Base-by-base conservation (phyloP, 116 monocot genomes). In the Papilionanthe hybrid region DNA sequence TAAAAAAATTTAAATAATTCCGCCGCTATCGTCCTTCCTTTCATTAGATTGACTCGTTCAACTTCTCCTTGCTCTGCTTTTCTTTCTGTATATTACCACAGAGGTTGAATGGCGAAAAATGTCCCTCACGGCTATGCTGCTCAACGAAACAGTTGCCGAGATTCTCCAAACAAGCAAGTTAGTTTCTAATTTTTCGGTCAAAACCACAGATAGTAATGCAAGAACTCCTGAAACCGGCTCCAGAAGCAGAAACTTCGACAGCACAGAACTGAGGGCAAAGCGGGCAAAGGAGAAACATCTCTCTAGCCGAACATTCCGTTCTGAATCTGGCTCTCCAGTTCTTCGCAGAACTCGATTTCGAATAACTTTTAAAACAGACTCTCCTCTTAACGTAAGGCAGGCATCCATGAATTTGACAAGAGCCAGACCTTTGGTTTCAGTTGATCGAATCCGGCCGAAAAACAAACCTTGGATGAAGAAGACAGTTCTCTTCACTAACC, bases 401-500 rank as follows among this genome's bases (percentile, higher is more conserved):
- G 78, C 63, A 25, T 22, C 22, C 32, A 55, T 3, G 17, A 74
- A 22, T 1, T 42, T 2, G 17, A 28, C 25, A 22, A 29, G 50
- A 18, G 58, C 28, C 11, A 79, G 81, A 37, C 79, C 88, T 29
- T 79, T 78, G 25, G 73, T 82, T 8, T 37, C 86, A 2, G 90
- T 87, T 0, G 55, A 86, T 32, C 76, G 87, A 29, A 83, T 89
- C 0, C 87, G 88, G 17, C 87, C 90, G 8, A 93, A 84, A 78
- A 81, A 85, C 82, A 44, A 80, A 53, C 90, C 91, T 2, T 90
- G 90, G 87, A 83, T 79, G 22, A 92, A 92, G 83, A 92, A 90
- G 65, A 73, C 96, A 2, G 92, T 94, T 41, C 87, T 92, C 15
- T 96, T 96, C 60, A 94, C 96, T 4, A 94, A 90, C 28, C 89